Percentiles rank a stretch among this genome's conserved stretches.
Conservation (phyloP, 768 basidiomycete species). For the Naganishia onofrii region DNA sequence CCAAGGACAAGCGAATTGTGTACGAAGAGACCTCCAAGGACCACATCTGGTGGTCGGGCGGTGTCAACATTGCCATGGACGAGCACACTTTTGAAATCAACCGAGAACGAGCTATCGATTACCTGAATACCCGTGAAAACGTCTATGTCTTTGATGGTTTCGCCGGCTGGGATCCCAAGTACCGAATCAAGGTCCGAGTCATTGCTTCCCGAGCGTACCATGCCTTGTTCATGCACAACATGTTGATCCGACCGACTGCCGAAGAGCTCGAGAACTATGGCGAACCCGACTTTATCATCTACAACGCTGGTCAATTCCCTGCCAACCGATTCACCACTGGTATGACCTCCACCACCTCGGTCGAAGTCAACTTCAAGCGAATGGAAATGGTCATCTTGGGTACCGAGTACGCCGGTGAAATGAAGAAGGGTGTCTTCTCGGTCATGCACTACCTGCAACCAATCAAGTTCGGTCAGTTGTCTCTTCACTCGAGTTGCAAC, state of each 20-base stretch:
- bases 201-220: constrained; percentile 98
- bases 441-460: constrained; percentile 99
- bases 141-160: constrained; percentile 97
- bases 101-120: constrained; percentile 97
- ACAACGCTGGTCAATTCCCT: constrained; percentile 99
- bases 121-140: constrained; percentile 94
- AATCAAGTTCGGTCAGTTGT: constrained; percentile 95
- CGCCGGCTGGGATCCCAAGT: constrained; percentile 97
- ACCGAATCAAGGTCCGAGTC: constrained; percentile 99
- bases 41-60: constrained; percentile 93
- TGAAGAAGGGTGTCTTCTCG: constrained; percentile 99
- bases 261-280: constrained; percentile 92
- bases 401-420: constrained; percentile 96
- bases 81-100: constrained; percentile 95
- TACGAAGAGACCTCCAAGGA: constrained; percentile 95
- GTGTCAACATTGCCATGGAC: constrained; percentile 99
- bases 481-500: constrained; percentile 96
- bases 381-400: constrained; percentile 99
- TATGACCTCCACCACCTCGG: constrained; percentile 97
- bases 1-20: constrained; percentile 99
- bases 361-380: constrained; percentile 99
- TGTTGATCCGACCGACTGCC: constrained; percentile 96
- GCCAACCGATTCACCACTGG: constrained; percentile 99
- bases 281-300: constrained; percentile 98
- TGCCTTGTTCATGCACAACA: constrained; percentile 99